Conservation (phyloP, 345 rosid species). For the Rhizophora apiculata region DNA sequence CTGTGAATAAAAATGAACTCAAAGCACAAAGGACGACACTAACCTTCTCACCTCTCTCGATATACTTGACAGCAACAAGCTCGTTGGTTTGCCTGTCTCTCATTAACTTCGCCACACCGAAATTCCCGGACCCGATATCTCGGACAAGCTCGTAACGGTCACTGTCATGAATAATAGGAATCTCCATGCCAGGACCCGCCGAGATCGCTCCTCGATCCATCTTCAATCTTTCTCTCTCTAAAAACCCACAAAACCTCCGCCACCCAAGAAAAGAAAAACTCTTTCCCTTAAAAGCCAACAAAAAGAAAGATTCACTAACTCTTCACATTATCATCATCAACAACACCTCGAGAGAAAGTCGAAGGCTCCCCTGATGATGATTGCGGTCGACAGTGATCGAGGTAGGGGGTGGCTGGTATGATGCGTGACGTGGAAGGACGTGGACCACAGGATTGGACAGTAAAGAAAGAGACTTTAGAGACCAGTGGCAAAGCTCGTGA, state of each 20-base stretch:
- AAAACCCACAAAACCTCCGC: not conserved
- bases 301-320: conserved; percentile 7
- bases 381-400: conserved; percentile 14
- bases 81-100: conserved; percentile 70
- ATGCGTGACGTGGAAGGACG: conserved; percentile 23
- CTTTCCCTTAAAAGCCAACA: not conserved
- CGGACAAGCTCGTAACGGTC: conserved; percentile 83
- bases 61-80: conserved; percentile 94
- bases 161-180: conserved; percentile 96
- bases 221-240: not conserved
- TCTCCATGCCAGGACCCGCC: conserved; percentile 79
- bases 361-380: conserved; percentile 1
- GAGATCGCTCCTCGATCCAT: conserved; percentile 78
- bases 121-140: conserved; percentile 90
- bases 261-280: not conserved
- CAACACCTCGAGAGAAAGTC: not conserved
- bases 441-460: conserved; percentile 28
- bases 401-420: conserved; percentile 12
- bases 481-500: conserved; percentile 42
- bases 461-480: conserved; percentile 30
- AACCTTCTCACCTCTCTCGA: conserved; percentile 94
- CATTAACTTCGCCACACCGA: conserved; percentile 88
- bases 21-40: conserved; percentile 9
- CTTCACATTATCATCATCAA: conserved; percentile 24
- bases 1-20: not conserved